phyloP scores from a whole-genome alignment of 768 basidiomycete genomes.

The Calocybe indica region DNA sequence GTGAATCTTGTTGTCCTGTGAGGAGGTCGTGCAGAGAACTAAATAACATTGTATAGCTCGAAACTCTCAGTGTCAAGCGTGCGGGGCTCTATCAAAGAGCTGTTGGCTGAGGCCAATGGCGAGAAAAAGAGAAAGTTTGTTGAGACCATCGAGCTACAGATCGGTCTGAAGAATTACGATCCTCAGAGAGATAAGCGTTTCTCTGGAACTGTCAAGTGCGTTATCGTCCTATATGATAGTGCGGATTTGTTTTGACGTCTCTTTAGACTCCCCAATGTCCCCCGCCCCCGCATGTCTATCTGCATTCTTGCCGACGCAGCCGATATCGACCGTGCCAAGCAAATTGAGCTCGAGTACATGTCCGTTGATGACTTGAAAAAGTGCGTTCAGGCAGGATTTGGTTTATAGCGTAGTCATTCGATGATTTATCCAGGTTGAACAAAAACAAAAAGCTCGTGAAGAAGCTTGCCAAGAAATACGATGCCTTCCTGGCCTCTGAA shows the following conservation, averaged over 20 bases:
- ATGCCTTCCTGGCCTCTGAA: constrained; percentile 97
- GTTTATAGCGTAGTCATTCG: too few relatives aligned
- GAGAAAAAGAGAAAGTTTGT: constrained; percentile 93
- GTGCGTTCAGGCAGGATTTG: constrained; percentile 28
- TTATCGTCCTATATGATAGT: constrained; percentile 2
- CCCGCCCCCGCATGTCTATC: constrained; percentile 98
- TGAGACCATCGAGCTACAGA: constrained; percentile 94
- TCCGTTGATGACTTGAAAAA: constrained; percentile 99
- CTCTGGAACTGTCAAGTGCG: constrained; percentile 95
- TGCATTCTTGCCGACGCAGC: constrained; percentile 99
- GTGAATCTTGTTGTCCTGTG: constrained; percentile 8
- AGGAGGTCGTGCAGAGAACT: background rate
- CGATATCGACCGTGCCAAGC: constrained; percentile 98
- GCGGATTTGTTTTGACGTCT: constrained; percentile 4
- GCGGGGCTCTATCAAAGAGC: constrained; percentile 94
- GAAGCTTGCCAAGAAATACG: constrained; percentile 99
- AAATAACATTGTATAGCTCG: constrained; percentile 28
- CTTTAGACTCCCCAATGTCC: constrained; percentile 86
- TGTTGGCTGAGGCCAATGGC: constrained; percentile 76
- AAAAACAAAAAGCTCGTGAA: constrained; percentile 99
- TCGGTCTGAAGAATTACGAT: constrained; percentile 98
- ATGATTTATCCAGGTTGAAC: constrained; percentile 60
- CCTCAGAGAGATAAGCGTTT: constrained; percentile 99
- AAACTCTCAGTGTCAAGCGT: constrained; percentile 99
- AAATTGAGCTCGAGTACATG: constrained; percentile 98